Percentiles rank a stretch among this genome's conserved stretches.
Evolutionary conservation across 331 rosid genomes (phyloP).

Genomic region (Pyracantha coccinea): DNA sequence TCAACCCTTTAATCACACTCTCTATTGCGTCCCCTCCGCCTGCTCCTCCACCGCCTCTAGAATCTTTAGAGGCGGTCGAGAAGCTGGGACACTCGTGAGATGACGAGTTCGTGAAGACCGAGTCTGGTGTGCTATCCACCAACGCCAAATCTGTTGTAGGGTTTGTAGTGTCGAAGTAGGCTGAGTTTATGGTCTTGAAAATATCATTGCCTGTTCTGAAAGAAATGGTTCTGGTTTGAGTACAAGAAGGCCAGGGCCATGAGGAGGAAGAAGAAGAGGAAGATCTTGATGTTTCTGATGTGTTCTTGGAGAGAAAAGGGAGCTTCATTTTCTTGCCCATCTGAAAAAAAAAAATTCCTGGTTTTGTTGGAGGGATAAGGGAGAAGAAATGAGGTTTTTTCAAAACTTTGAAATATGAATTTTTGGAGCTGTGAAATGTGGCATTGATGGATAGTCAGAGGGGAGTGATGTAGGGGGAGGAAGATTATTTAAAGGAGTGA

Average conservation of each 20-base stretch:
- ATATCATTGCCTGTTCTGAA: slow-evolving; percentile 34
- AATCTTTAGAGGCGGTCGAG: slow-evolving; percentile 31
- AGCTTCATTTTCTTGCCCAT: slow-evolving; percentile 69
- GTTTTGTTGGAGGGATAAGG: not conserved
- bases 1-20: slow-evolving; percentile 39
- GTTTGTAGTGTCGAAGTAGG: slow-evolving; percentile 29
- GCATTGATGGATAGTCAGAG: slow-evolving; percentile 39
- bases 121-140: slow-evolving; percentile 6
- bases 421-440: slow-evolving; percentile 25
- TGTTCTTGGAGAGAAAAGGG: slow-evolving; percentile 39
- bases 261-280: slow-evolving; percentile 17
- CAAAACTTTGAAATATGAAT: slow-evolving; percentile 13
- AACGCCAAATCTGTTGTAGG: not conserved
- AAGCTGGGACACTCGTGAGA: slow-evolving; percentile 30
- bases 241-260: slow-evolving; percentile 70
- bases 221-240: slow-evolving; percentile 72
- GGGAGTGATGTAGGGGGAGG: slow-evolving; percentile 4
- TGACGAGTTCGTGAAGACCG: slow-evolving; percentile 25
- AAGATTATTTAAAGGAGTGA: slow-evolving; percentile 6
- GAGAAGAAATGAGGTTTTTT: not conserved
- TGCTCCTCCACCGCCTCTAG: not conserved
- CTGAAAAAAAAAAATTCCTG: not conserved
- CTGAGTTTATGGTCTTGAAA: slow-evolving; percentile 41
- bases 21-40: slow-evolving; percentile 33
- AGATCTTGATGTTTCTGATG: slow-evolving; percentile 6